Base-by-base conservation (phyloP, 768 basidiomycete species). In the Pleurotus salmoneostramineus region DNA sequence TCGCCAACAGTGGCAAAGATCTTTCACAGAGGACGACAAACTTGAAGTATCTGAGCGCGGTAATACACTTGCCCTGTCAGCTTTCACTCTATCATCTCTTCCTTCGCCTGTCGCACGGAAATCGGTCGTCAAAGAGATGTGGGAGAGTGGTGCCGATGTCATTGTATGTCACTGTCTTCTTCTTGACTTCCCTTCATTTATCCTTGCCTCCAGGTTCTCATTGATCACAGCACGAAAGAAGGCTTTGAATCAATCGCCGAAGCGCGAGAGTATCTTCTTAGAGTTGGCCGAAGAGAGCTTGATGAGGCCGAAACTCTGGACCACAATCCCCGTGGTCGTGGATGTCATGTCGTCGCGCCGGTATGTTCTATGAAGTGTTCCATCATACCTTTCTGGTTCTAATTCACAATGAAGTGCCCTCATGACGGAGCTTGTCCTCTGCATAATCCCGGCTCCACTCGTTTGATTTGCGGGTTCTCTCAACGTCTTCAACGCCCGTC, bases 341-440 rank as follows among this genome's bases (percentile, higher is more conserved):
- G 91, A 11, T 83, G 83, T 32, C 90, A 94, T 72, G 89, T 95
- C n/a, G 75, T 95, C 50, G 94, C 94, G 54, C 94, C 94, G 32
- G 93, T 55, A 55, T 94, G 69, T 69, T 87, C 71, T 61, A 27
- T 46, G 61, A 42, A 42, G 58, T 42, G 58, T 54, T 60, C 12
- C 56, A 56, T 56, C 21, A 32, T 33, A 32, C 35, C 45, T 40
- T 37, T 27, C 44, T 15, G 12, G 35, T 31, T 48, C 48, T 65
- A 35, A 63, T 14, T 21, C 44, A 40, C 33, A 45, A 32, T 58
- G 8, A 65, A 95, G 88, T 98, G 96, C 66, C 93, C 96, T 10
- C 96, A 98, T 65, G 95, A 98, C 67, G 78, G 79, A 21, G 75
- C 77, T 44, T 98, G 96, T 69, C 95, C 96, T 1, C 72, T 98